A percentile compares a stretch with the other conserved stretches of the same genome.
These are phyloP conservation scores for Dorcoceras hygrometricum DNA, from an alignment of 257 asterid genomes.

Conservation along the genomic window DNA sequence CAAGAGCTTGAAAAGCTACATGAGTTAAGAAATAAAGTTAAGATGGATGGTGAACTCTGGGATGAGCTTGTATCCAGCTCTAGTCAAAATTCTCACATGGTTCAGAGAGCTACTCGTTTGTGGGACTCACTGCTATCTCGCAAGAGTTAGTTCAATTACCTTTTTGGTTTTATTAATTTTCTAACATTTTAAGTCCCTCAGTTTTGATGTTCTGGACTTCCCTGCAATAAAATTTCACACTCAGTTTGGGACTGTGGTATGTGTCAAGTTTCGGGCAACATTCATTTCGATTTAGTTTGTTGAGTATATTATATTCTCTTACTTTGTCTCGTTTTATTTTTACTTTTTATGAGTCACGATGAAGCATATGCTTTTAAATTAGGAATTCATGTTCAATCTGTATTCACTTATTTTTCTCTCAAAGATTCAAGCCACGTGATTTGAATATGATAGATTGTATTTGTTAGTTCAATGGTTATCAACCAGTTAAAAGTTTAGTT, in stretches of 20 bases:
- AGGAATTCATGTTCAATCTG: slow-evolving; percentile 1
- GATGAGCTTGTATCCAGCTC: slow-evolving; percentile 99
- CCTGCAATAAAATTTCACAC: slow-evolving; percentile 1
- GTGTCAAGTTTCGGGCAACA: background rate
- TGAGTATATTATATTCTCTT: background rate
- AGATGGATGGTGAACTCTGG: slow-evolving; percentile 95
- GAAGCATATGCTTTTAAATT: slow-evolving; percentile 12
- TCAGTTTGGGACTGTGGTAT: background rate
- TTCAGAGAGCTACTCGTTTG: slow-evolving; percentile 93
- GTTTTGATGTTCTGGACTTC: slow-evolving; percentile 15
- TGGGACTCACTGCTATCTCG: slow-evolving; percentile 98
- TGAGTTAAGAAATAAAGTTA: slow-evolving; percentile 90
- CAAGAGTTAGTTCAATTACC: slow-evolving; percentile 56
- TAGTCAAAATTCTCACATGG: slow-evolving; percentile 97
- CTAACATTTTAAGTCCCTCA: background rate
- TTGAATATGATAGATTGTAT: slow-evolving; percentile 12
- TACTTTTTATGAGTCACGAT: slow-evolving; percentile 19
- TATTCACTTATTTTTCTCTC: background rate
- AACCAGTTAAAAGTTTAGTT: background rate
- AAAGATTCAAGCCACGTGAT: slow-evolving; percentile 11
- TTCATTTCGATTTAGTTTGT: background rate
- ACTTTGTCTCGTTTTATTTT: slow-evolving; percentile 4
- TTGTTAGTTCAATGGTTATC: background rate
- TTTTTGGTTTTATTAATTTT: slow-evolving; percentile 21
- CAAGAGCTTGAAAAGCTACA: slow-evolving; percentile 98